Conservation (phyloP, 352 stramenopile species). For the Globisporangium iwayamae region DNA sequence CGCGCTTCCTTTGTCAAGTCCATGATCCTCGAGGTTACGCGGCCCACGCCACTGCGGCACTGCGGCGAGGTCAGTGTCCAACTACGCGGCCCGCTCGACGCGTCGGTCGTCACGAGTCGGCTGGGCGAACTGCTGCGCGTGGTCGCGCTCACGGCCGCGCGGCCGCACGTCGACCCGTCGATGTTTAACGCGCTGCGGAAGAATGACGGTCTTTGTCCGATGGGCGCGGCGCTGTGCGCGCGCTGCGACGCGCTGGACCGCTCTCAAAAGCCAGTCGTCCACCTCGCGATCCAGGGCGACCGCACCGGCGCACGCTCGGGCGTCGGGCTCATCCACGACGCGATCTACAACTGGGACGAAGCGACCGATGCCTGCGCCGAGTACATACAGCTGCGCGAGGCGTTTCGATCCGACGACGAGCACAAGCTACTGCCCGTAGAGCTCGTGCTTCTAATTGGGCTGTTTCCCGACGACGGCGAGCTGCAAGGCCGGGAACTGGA, state of each 20-base stretch:
- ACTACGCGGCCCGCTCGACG: too few relatives aligned
- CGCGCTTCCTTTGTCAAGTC: too few relatives aligned
- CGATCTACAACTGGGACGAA: slow-evolving; percentile 1
- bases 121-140: slow-evolving; percentile 2
- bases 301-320: background rate
- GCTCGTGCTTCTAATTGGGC: too few relatives aligned
- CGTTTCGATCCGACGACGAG: too few relatives aligned
- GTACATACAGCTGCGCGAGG: too few relatives aligned
- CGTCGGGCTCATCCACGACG: background rate
- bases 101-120: background rate
- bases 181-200: slow-evolving; percentile 1
- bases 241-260: background rate
- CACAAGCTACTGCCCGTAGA: too few relatives aligned
- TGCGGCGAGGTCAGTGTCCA: too few relatives aligned
- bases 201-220: background rate
- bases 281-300: background rate
- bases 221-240: background rate
- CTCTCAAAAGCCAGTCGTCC: background rate
- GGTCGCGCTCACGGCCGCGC: background rate
- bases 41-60: too few relatives aligned
- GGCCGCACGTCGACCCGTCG: background rate
- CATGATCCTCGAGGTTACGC: too few relatives aligned
- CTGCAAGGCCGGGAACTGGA: too few relatives aligned
- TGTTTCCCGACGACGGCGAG: too few relatives aligned
- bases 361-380: too few relatives aligned